Base-by-base conservation (phyloP, 192 early-diverging fungal species). In the Coemansia sp. region DNA sequence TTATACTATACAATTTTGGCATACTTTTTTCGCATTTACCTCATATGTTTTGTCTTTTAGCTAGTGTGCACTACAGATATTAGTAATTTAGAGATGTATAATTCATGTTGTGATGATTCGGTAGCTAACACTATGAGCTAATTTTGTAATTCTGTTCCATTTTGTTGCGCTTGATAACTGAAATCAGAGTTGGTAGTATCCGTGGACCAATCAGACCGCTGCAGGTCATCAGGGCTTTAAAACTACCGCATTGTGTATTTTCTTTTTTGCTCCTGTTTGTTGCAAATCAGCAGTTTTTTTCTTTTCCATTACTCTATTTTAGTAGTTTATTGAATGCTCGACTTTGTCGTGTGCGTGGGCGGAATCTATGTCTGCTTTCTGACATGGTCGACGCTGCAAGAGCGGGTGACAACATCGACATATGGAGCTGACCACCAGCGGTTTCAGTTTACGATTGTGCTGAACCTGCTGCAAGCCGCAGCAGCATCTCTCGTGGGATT, bases 301-400 rank as follows among this genome's bases (percentile, higher is more conserved):
- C 19, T 37, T 17, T 37, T 57, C 29, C 37, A 37, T 19, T 49
- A 17, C 47, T 21, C 19, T 49, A 12, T 5, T 45, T 17, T 12
- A 45, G 49, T 21, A 51, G 11, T 12, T 53, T 50, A 21, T 19
- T 49, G 22, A 61, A 84, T 84, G 82, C 71, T 88, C 15, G 88
- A 92, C 66, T 82, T 89, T 61, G 65, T 85, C 32, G 60, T 90
- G 48, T 90, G 89, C 59, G 83, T 91, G 43, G 74, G 75, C 27
- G 91, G 97, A 27, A 97, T 99, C 56, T 99, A 99, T 70, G 76
- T 86, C 27, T 97, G 94, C 85, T 99, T 97, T 69, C 70, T 99
- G 66, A 93, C 94, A 17, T 99, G 97, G 97, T 95, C 92, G 15
- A 78, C 95, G 27, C 87, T 92, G 45, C 97, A 97, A 75, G 95